Evolutionary conservation across 2,329 filamentous ascomycete genomes (phyloP), one percentile per base, ranked within the genome.

Genomic region (Sporothrix schenckii): DNA sequence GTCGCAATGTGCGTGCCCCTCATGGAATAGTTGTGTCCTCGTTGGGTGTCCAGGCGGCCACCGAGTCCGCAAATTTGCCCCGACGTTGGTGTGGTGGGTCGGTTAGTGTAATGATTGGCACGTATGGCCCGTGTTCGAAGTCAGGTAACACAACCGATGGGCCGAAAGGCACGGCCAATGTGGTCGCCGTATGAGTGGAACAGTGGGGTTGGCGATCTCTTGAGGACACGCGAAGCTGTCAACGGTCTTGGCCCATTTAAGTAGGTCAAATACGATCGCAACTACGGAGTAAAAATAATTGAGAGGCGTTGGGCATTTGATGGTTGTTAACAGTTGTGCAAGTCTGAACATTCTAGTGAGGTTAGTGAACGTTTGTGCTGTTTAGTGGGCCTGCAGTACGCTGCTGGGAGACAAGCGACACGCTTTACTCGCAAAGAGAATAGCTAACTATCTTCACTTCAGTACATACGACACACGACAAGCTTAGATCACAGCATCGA

Each of bases 101-200:
- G 21, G 6, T 7, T 1, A 27, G 10, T 13, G 19, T 16, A 50
- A 50, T 53, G 63, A 66, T 66, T 66, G 63, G 63, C 10, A 16
- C 19, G 1, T 24, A 61, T 24, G 58, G 39, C 44, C 24, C 16
- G 24, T 52, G 47, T 49, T 41, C 30, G 47, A 41, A 24, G 63
- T 53, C 30, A 53, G 63, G 63, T 66, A 41, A 66, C 63, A 66
- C 63, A 66, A 66, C 19, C 27, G 27, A 66, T 66, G 63, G 63
- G 63, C 63, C 63, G 63, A 66, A 66, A 53, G 16, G 47, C 30
- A 30, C 14, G n/a, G 47, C 27, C 47, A 52, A 53, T 16, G 44
- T 66, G 14, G 61, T 11, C 44, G 2, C 16, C 6, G n/a, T 41
- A 41, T 11, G n/a, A 50, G 24, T 13, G 13, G 27, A 50, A 41